Conservation (phyloP, 202 grass and related monocot genomes). For the Hordeum pubiflorum region DNA sequence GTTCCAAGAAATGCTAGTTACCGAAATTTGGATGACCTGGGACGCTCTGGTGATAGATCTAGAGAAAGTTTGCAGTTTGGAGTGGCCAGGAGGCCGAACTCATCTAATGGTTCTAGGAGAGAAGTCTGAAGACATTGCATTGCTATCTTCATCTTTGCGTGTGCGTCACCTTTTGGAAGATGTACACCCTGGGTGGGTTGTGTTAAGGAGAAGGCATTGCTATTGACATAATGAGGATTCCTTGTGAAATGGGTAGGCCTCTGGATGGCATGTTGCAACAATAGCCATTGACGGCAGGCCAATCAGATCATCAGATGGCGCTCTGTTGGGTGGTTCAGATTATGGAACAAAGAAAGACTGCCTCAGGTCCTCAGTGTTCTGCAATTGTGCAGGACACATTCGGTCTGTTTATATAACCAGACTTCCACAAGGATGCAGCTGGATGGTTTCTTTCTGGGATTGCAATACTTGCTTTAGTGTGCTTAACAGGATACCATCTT, state of each 20-base stretch:
- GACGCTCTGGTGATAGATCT: constrained; percentile 41
- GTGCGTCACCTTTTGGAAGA: constrained; percentile 10
- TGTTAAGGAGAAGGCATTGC: not conserved
- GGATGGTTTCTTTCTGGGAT: constrained; percentile 9
- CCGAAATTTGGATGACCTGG: constrained; percentile 71
- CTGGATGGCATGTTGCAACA: not conserved
- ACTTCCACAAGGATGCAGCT: constrained; percentile 21
- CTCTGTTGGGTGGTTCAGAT: constrained; percentile 5
- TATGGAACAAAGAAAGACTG: not conserved
- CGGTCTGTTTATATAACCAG: not conserved
- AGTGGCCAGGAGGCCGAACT: constrained; percentile 53
- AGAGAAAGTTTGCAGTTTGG: constrained; percentile 50
- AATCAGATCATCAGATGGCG: constrained; percentile 13
- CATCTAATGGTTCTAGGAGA: constrained; percentile 58
- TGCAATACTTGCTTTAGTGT: constrained; percentile 24
- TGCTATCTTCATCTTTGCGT: constrained; percentile 18
- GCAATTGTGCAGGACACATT: constrained; percentile 4
- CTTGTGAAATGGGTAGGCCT: not conserved
- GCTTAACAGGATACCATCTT: constrained; percentile 9
- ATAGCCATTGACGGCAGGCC: not conserved
- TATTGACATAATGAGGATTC: not conserved
- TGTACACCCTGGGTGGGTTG: not conserved
- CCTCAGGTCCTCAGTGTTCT: not conserved
- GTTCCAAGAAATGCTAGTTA: constrained; percentile 66
- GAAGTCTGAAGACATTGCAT: constrained; percentile 37